A percentile compares a stretch with the other conserved stretches of the same genome.
These are phyloP conservation scores for Coffea humblotiana DNA, from an alignment of 305 asterid genomes.

Conservation along the genomic window DNA sequence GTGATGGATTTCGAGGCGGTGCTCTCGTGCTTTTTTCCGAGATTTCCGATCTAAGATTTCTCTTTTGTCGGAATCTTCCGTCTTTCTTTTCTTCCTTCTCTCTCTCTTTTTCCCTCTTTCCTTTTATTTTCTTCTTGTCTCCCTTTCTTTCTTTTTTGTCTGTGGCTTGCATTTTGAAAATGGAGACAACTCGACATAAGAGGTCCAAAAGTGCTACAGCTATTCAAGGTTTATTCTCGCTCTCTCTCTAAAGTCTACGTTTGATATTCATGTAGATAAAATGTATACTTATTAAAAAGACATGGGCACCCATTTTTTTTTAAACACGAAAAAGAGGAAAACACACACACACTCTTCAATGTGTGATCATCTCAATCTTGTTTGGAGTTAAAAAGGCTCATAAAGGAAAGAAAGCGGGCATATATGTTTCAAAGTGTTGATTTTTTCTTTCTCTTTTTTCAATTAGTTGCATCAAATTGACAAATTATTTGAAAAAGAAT, in stretches of 20 bases:
- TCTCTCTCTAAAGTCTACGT: background rate
- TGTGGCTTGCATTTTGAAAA: constrained; percentile 45
- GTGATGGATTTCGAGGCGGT: constrained; percentile 52
- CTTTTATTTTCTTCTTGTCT: constrained; percentile 16
- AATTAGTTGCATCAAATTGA: background rate
- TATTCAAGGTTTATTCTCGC: constrained; percentile 52
- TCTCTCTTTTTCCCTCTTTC: constrained; percentile 16
- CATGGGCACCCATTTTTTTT: background rate
- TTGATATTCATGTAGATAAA: background rate
- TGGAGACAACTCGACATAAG: constrained; percentile 81
- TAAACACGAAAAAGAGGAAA: background rate
- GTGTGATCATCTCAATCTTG: background rate
- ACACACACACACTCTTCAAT: background rate
- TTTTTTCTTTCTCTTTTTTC: background rate
- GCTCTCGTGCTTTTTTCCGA: constrained; percentile 44
- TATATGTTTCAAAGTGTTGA: background rate
- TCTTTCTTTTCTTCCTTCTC: constrained; percentile 16
- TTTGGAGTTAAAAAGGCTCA: background rate
- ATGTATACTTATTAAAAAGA: too few species aligned
- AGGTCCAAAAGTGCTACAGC: constrained; percentile 73
- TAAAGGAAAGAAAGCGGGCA: background rate
- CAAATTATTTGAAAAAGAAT: background rate
- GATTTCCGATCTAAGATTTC: constrained; percentile 51
- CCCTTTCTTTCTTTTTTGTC: constrained; percentile 15
- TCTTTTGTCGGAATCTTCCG: constrained; percentile 34